Percentiles rank a stretch among this genome's conserved stretches.
These are phyloP conservation scores for Suillus decipiens DNA, from an alignment of 768 basidiomycete genomes.

Conservation along the genomic window DNA sequence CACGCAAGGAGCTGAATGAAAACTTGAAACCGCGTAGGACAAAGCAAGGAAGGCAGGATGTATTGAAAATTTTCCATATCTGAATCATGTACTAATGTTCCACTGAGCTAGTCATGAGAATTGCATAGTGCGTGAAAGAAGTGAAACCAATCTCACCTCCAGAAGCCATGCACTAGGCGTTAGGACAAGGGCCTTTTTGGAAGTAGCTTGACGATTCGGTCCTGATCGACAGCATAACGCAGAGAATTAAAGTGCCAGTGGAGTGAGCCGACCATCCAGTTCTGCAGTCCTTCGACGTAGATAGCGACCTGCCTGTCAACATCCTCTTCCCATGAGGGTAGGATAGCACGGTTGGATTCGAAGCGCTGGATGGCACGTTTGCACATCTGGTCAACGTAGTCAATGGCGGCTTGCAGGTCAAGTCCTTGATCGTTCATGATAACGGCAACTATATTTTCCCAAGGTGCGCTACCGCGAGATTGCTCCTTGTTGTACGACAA, in stretches of 20 bases:
- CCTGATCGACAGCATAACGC: constrained; percentile 62
- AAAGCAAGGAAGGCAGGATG: neutral
- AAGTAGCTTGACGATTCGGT: constrained; percentile 53
- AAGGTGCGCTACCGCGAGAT: constrained; percentile 61
- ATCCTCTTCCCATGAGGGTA: constrained; percentile 65
- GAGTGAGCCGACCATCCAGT: constrained; percentile 71
- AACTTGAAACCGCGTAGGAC: neutral
- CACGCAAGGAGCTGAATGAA: neutral
- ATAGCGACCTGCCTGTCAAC: constrained; percentile 56
- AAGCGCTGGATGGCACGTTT: constrained; percentile 56
- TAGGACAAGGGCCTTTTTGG: constrained; percentile 32
- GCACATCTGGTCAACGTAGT: constrained; percentile 50
- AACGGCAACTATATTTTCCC: constrained; percentile 45
- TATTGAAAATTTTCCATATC: neutral
- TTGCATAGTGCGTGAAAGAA: neutral
- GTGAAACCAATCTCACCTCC: neutral
- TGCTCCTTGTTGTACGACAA: constrained; percentile 76
- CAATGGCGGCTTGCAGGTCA: constrained; percentile 60
- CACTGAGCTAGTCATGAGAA: neutral
- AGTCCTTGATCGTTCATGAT: constrained; percentile 51
- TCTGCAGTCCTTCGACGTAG: constrained; percentile 63
- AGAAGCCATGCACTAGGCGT: neutral
- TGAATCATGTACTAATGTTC: neutral
- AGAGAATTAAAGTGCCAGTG: constrained; percentile 73
- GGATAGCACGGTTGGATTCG: constrained; percentile 40